Evolutionary conservation across 2,329 filamentous ascomycete genomes (phyloP), one percentile per base, ranked within the genome.

Genomic region (Aspergillus chevalieri): DNA sequence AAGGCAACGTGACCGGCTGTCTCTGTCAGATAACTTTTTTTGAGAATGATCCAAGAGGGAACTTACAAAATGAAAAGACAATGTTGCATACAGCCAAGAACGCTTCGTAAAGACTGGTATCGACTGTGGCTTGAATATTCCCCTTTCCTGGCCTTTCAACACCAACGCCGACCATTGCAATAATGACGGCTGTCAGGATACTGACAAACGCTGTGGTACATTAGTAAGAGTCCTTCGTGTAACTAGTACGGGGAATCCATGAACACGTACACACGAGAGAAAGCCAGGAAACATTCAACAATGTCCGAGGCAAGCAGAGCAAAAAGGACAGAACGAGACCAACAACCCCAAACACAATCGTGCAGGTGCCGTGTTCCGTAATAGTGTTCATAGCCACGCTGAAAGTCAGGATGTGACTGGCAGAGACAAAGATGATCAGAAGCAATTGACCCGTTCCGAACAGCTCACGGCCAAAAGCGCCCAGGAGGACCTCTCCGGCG

Each of bases 321-420:
- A 80, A 41, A 59, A 80, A 78, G 50, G 78, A 83, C 2, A 86
- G 55, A 2, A 76, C 62, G 46, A 83, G 53, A 0, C 80, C 82
- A 3, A 82, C 68, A n/a, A 81, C 69, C 4, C 74, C 78, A 68
- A 80, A 85, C 2, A 80, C 70, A 44, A 85, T 79, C 8, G 80
- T 81, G 65, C 83, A 86, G 0, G 77, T 74, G 0, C 73, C 78
- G 52, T 84, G 76, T 1, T 78, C 66, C 6, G 81, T 81, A 43
- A 87, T 71, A 47, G 76, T 79, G 56, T 81, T 81, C 63, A 86
- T 78, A 58, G 83, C 83, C 57, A 86, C 83, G 19, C 77, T 77
- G 53, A 85, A 86, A 0, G 82, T 85, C 50, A 87, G 68, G 48
- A 84, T 75, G 66, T 88, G 85, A 12, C 82, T 84, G 26, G 78